Evolutionary conservation across 1,284 basidiomycete genomes (phyloP), one percentile per base, ranked within the genome.

Genomic region (Trichosporon coremiiforme): DNA sequence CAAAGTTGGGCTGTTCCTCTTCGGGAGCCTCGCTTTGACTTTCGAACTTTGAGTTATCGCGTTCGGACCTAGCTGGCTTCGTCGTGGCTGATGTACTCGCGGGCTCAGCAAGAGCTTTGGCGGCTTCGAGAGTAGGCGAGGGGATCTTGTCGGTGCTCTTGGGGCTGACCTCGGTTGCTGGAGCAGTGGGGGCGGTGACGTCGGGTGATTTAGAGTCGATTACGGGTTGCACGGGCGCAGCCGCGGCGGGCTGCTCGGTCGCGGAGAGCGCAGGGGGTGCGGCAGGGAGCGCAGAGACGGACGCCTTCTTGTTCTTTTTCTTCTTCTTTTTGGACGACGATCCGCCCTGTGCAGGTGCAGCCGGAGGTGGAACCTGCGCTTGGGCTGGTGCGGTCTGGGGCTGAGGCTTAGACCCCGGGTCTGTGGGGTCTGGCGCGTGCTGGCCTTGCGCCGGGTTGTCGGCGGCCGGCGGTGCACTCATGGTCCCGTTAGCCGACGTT

Each of bases 231-330:
- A 31, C 25, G 31, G 25, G 55, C 8, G 31, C n/a, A 31, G 55
- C 15, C 8, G 66, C 6, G 15, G 66, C 12, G 15, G 35, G 35
- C 4, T 55, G 35, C 2, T 33, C 15, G 57, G 29, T 41, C 25
- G 36, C 10, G 0, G 57, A 17, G 10, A n/a, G 57, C 3, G 29
- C 57, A 35, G 57, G 13, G 29, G 57, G 29, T 2, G 36, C 53
- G 12, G 25, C 22, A 2, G 65, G 13, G 13, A 55, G 29, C 6
- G 45, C 47, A 4, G 68, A 66, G 57, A 55, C 65, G 47, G 65
- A 53, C 25, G 38, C 38, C 64, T 69, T 70, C 68, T 72, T 72
- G 63, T 70, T 70, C 66, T 73, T 73, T 70, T 73, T 73, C 69
- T 73, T 73, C 68, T 73, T 73, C 66, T 70, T 70, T 63, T 69